These are phyloP conservation scores for Metarhizium rileyi DNA, from an alignment of 2,329 filamentous ascomycete genomes.

Conservation along the genomic window DNA sequence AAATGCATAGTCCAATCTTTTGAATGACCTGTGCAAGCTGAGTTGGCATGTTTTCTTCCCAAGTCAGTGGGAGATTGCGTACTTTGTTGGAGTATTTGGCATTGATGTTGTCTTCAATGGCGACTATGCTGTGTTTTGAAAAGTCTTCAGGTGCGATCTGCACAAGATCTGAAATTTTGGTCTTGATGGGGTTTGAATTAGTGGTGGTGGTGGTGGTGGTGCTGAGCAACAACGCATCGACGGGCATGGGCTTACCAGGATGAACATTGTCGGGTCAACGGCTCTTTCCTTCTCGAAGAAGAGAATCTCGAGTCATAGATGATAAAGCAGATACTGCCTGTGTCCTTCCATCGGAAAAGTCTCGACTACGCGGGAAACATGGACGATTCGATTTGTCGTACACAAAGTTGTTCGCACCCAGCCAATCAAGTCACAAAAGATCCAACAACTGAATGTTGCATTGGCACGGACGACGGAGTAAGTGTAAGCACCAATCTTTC, in stretches of 20 bases:
- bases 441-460: background rate
- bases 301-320: background rate
- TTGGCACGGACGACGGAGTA: too few relatives aligned
- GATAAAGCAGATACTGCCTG: background rate
- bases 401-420: background rate
- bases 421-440: constrained; percentile 5
- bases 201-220: background rate
- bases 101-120: constrained; percentile 95
- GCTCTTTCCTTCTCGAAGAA: background rate
- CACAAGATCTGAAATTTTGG: constrained; percentile 87
- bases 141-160: constrained; percentile 88
- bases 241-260: constrained; percentile 28
- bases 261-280: constrained; percentile 32
- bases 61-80: constrained; percentile 1
- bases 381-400: background rate
- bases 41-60: background rate
- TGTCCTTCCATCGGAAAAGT: background rate
- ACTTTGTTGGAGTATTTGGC: constrained; percentile 93
- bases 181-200: constrained; percentile 41
- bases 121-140: constrained; percentile 67
- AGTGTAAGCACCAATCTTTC: too few relatives aligned
- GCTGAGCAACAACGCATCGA: background rate
- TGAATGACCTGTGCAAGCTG: constrained; percentile 60
- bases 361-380: background rate
- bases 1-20: constrained; percentile 87